These are phyloP conservation scores for Dittrichia graveolens DNA, from an alignment of 129 eudicot genomes.

Conservation along the genomic window DNA sequence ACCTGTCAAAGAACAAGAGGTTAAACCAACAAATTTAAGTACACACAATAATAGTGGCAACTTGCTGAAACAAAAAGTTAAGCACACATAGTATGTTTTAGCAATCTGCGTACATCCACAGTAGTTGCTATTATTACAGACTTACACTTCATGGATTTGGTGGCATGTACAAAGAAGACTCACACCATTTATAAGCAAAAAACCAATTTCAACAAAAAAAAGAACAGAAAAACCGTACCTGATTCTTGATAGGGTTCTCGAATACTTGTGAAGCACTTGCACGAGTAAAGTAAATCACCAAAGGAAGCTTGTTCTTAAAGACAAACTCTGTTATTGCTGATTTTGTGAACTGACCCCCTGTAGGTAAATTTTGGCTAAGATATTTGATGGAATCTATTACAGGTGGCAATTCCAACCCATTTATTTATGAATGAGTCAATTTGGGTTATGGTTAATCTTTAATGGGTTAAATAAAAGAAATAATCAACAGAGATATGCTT, in stretches of 20 bases:
- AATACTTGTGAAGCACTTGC: slow-evolving; percentile 63
- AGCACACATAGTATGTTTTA: neutral
- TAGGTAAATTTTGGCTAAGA: slow-evolving; percentile 21
- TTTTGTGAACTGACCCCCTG: slow-evolving; percentile 65
- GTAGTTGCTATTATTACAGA: neutral
- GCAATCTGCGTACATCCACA: slow-evolving; percentile 8
- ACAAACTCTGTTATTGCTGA: slow-evolving; percentile 71
- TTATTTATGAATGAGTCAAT: neutral
- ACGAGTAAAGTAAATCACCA: slow-evolving; percentile 61
- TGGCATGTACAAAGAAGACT: slow-evolving; percentile 12
- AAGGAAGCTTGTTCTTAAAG: slow-evolving; percentile 58
- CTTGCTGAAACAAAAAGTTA: neutral
- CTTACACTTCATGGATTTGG: slow-evolving; percentile 11
- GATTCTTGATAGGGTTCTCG: slow-evolving; percentile 73
- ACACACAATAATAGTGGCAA: neutral
- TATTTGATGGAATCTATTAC: slow-evolving; percentile 6
- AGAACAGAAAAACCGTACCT: slow-evolving; percentile 38
- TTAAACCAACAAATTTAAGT: slow-evolving; percentile 16
- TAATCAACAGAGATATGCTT: neutral
- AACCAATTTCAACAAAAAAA: slow-evolving; percentile 11
- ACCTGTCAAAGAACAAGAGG: slow-evolving; percentile 40
- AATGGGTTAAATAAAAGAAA: neutral
- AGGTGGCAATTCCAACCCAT: neutral
- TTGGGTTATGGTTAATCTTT: neutral
- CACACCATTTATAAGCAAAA: slow-evolving; percentile 8